Evolutionary conservation across 805 yeast species (phyloP), one percentile per base, ranked within the genome.

Genomic region (Candida taoyuanica): DNA sequence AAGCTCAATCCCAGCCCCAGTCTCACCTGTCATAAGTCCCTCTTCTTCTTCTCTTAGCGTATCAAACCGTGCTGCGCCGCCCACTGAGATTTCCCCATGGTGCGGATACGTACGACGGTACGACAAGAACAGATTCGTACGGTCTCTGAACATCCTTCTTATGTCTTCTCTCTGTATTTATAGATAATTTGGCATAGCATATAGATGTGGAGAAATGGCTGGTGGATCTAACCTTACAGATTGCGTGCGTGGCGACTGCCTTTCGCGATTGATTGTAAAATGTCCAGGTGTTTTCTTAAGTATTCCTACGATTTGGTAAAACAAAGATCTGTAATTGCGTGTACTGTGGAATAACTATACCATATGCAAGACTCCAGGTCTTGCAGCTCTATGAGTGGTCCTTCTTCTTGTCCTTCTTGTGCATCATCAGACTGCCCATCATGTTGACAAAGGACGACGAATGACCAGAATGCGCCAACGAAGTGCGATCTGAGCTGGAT

Each of bases 81-180:
- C 37, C 60, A 50, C 28, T 13, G 16, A 18, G 19, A 21, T 7
- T 11, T 7, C 7, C 9, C 38, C 30, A 44, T 72, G 76, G 48
- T 88, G 88, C 0, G 95, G 94, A 40, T 81, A 82, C 9, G 98
- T 88, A 43, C 93, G 77, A 46, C 98, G 76, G 57, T 85, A 91
- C 32, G 97, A 87, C 17, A 88, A 67, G 60, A 72, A 91, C 47
- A 91, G 71, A 56, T 89, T 91, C n/a, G 98, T 93, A 59, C 97
- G 71, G 63, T 93, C 98, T 59, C 98, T 73, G 55, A 84, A 85
- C 96, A 91, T 87, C 37, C 23, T 33, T 18, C 6, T 8, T 7
- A 6, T 11, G n/a, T 7, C 7, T 15, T 21, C 11, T 7, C 9
- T 21, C 9, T 11, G 7, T 8, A 21, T 21, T 21, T 7, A 25